Evolutionary conservation across 1,284 basidiomycete genomes (phyloP), one percentile per base, ranked within the genome.

Genomic region (Pterula multifida): DNA sequence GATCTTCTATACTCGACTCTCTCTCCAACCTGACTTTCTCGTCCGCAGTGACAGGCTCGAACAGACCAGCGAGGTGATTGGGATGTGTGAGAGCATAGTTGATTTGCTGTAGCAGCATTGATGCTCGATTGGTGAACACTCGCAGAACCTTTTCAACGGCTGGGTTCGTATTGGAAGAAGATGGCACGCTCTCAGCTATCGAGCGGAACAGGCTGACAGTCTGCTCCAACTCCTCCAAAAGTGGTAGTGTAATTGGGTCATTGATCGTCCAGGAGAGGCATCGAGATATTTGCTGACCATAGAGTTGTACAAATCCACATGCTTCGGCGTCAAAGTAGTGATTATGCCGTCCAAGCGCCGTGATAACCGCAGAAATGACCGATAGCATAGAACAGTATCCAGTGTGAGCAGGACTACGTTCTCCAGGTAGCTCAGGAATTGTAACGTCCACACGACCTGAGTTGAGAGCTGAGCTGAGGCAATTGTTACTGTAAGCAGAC

Each of bases 1-100:
- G 69, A 52, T 88, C 80, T 22, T 76, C 66, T 42, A 76, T 68
- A 35, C 58, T 39, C 26, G 66, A 60, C 42, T 80, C 80, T 51
- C 79, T 77, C 61, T 90, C 90, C 45, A 82, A 67, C 54, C 74
- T 72, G 0, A 66, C 61, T 36, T 81, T 73, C 55, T 94, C 90
- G n/a, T 86, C 85, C 1, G 73, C 63, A 0, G 84, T 84, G n/a
- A 86, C 70, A 2, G 89, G 84, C 54, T 93, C 89, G 53, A 95
- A 71, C 36, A 91, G 69, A 52, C 81, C 83, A 0, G 82, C 78
- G 19, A 96, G 75, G 56, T 90, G 85, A 57, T 91, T 86, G 3
- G 94, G 92, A 65, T 96, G 93, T 1, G 89, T 85, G 49, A 95
- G 72, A 0, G 90, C 87, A 58, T 93, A 92, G 61, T 91, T 91